Evolutionary conservation across 2,329 filamentous ascomycete genomes (phyloP), one percentile per base, ranked within the genome.

Genomic region (Colletotrichum sp.): DNA sequence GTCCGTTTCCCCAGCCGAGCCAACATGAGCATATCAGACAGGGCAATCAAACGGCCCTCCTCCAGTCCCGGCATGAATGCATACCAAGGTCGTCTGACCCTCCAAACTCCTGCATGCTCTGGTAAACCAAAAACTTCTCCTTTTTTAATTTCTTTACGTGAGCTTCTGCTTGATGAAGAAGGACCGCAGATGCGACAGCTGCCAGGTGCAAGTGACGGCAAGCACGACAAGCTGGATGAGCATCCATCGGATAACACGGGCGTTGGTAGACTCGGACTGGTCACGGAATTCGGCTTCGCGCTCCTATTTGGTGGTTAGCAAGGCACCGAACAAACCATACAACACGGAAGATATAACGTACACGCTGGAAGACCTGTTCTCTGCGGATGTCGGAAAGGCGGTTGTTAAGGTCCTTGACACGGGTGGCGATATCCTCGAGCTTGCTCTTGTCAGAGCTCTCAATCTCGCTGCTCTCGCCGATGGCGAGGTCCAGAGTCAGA

Each of bases 101-200:
- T 26, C 59, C 62, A 12, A 52, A 66, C 34, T 66, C 58, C 59
- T 61, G 30, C 34, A 70, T 43, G 58, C 58, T 69, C 58, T 56
- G 38, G 28, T 58, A 65, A 36, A 28, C 38, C 67, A 67, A 67
- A 55, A 38, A 71, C 14, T 38, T 18, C 18, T 43, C 30, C 59
- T 18, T 28, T 67, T 48, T 61, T 34, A 7, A 21, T 21, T 62
- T 38, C 43, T 80, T 86, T 92, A 99, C 75, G 97, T 98, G 84
- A 99, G 92, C 91, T 99, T 99, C 89, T 98, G 96, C 91, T 99
- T 99, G 89, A 99, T 99, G 89, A 99, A 99, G 91, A 99, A 99
- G 62, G 95, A 94, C 80, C 97, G 92, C 81, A 99, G 90, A 86
- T 99, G 96, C 69, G 96, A 98, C 62, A 99, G 89, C 86, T 99